Conservation (phyloP, 1,284 basidiomycete species). For the Malassezia dermatis region DNA sequence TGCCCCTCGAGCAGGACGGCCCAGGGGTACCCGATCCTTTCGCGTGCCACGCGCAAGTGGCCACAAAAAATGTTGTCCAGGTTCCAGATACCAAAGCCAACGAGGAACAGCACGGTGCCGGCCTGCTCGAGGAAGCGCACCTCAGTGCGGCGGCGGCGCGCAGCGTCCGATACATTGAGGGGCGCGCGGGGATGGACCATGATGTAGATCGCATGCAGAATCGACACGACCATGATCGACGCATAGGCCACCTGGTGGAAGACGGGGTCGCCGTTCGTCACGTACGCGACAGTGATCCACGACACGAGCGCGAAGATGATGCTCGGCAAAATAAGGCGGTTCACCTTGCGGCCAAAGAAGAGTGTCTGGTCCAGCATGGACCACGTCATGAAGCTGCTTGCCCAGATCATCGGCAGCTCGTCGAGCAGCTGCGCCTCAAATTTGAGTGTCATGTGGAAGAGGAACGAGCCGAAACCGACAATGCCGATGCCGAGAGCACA, state of each 20-base stretch:
- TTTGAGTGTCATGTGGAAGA: constrained; percentile 43
- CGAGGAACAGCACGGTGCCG: constrained; percentile 38
- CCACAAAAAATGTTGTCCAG: constrained; percentile 53
- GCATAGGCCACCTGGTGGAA: constrained; percentile 51
- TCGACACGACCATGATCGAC: constrained; percentile 46
- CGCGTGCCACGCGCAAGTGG: constrained; percentile 23
- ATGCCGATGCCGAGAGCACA: constrained; percentile 25
- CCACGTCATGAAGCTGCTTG: constrained; percentile 29
- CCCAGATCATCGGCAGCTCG: constrained; percentile 48
- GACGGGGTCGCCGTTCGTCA: constrained; percentile 52
- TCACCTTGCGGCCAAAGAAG: constrained; percentile 11
- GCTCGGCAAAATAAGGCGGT: constrained; percentile 19
- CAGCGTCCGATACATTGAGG: constrained; percentile 14
- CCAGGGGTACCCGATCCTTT: constrained; percentile 27
- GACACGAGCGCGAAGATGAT: constrained; percentile 19
- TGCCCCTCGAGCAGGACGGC: constrained; percentile 38
- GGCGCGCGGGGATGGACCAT: constrained; percentile 19
- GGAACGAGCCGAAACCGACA: constrained; percentile 31
- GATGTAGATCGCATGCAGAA: constrained; percentile 42
- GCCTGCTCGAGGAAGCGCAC: constrained; percentile 15
- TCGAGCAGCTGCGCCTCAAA: constrained; percentile 43
- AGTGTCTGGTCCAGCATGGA: constrained; percentile 30
- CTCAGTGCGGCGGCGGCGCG: constrained; percentile 9
- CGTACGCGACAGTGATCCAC: constrained; percentile 43
- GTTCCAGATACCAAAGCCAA: constrained; percentile 53